These are phyloP conservation scores for Fomitopsis pulvina DNA, from an alignment of 768 basidiomycete species.

Conservation along the genomic window DNA sequence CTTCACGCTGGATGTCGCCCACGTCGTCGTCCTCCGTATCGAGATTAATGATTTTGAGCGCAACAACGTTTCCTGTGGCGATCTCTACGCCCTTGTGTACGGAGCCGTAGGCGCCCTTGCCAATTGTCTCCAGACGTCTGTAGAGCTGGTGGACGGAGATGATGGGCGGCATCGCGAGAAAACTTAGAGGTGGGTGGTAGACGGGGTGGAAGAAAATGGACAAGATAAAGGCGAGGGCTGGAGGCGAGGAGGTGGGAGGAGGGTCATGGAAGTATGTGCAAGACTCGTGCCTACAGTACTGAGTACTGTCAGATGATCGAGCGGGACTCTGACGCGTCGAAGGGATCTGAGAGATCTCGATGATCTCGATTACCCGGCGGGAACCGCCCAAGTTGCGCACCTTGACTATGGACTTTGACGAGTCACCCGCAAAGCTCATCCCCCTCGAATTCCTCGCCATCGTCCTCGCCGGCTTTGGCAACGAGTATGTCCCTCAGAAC, in stretches of 20 bases:
- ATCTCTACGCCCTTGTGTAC: conserved; percentile 89
- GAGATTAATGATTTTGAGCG: conserved; percentile 97
- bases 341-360: no score
- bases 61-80: conserved; percentile 81
- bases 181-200: background rate
- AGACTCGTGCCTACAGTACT: no score
- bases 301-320: no score
- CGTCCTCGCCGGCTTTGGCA: conserved; percentile 88
- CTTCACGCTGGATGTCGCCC: conserved; percentile 93
- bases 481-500: conserved; percentile 50
- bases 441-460: conserved; percentile 83
- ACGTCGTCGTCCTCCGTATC: conserved; percentile 97
- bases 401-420: conserved; percentile 56
- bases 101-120: conserved; percentile 93
- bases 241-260: background rate
- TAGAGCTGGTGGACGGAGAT: conserved; percentile 74
- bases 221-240: background rate
- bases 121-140: conserved; percentile 84
- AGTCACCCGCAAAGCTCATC: conserved; percentile 41
- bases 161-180: conserved; percentile 31
- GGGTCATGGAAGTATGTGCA: no score
- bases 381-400: background rate
- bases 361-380: background rate
- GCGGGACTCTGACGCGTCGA: no score
- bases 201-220: background rate